Base-by-base conservation (phyloP, 75 land plant species). In the Selaginella tamariscina region DNA sequence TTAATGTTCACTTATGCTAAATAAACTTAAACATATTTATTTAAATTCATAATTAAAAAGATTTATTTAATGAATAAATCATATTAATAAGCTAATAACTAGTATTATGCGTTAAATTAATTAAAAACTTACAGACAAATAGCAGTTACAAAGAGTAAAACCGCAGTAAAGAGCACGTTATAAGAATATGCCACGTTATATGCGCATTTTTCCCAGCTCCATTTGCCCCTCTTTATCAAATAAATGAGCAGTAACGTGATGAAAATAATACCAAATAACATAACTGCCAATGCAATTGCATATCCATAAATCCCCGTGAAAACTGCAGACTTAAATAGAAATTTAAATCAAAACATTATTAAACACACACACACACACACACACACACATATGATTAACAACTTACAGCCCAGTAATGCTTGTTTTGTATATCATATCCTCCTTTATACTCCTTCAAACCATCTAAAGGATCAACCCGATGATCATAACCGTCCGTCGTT, bases 361-460 rank as follows among this genome's bases (percentile, higher is more conserved):
- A 39, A 39, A 39, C 15, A 5, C 15, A 5, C 49, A 39, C 49
- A 5, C 15, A 5, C 11, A 5, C 5, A 15, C 49, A 39, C n/a
- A 39, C 11, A 5, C 15, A 39, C 49, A 39, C 5, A 39, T 15
- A 39, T 5, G 49, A 39, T 15, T 5, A 39, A 5, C 49, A 15
- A 39, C 49, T 39, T 39, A 39, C 49, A 5, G 49, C 49, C 49
- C 49, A 39, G 49, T 39, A 39, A 39, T 39, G 49, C 49, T 39
- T 39, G 49, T 39, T 39, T 15, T 39, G 11, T 5, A 39, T 39
- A 15, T 39, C 49, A 39, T 5, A 39, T 39, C 49, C 49, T 15
- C 49, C 49, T 39, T 15, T 5, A 15, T 39, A 39, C 11, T 39
- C 11, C 49, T 39, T 39, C 11, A 39, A 15, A 39, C 49, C 49